These are phyloP conservation scores for Yamadazyma trypodendri DNA, from an alignment of 1,139 yeast genomes.

Conservation along the genomic window DNA sequence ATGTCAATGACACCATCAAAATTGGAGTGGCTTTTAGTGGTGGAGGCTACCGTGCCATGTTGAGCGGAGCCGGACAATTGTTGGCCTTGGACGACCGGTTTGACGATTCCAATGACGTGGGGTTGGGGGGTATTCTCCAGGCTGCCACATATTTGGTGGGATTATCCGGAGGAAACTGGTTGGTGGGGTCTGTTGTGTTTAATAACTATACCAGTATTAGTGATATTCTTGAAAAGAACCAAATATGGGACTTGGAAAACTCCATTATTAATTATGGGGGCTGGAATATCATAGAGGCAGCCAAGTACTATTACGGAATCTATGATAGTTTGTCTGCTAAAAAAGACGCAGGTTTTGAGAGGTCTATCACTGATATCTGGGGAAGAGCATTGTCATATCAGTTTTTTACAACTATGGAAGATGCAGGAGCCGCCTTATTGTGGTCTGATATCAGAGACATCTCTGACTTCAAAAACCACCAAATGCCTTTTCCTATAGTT, in stretches of 20 bases:
- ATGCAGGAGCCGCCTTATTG: slow-evolving; percentile 62
- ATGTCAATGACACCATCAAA: slow-evolving; percentile 31
- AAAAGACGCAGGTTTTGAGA: slow-evolving; percentile 71
- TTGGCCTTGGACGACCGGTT: slow-evolving; percentile 37
- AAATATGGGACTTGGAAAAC: slow-evolving; percentile 69
- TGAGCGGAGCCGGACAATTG: slow-evolving; percentile 44
- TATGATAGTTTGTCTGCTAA: slow-evolving; percentile 57
- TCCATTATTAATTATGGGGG: slow-evolving; percentile 72
- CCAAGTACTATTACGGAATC: slow-evolving; percentile 54
- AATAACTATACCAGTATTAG: slow-evolving; percentile 80
- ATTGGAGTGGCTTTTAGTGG: slow-evolving; percentile 47
- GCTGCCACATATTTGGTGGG: slow-evolving; percentile 75
- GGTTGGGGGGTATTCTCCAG: slow-evolving; percentile 78
- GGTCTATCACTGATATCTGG: slow-evolving; percentile 89
- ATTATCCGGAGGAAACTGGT: slow-evolving; percentile 86
- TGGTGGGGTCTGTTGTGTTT: slow-evolving; percentile 74
- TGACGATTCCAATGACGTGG: slow-evolving; percentile 34
- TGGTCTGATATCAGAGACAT: slow-evolving; percentile 61
- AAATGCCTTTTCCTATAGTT: slow-evolving; percentile 83
- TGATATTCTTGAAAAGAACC: slow-evolving; percentile 50
- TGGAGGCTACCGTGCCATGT: slow-evolving; percentile 50
- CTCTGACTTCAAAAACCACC: slow-evolving; percentile 52
- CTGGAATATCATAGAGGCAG: slow-evolving; percentile 55
- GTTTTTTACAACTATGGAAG: slow-evolving; percentile 56
- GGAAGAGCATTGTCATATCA: slow-evolving; percentile 83